Evolutionary conservation across 768 basidiomycete species (phyloP).

Genomic region (Crucibulum laeve): DNA sequence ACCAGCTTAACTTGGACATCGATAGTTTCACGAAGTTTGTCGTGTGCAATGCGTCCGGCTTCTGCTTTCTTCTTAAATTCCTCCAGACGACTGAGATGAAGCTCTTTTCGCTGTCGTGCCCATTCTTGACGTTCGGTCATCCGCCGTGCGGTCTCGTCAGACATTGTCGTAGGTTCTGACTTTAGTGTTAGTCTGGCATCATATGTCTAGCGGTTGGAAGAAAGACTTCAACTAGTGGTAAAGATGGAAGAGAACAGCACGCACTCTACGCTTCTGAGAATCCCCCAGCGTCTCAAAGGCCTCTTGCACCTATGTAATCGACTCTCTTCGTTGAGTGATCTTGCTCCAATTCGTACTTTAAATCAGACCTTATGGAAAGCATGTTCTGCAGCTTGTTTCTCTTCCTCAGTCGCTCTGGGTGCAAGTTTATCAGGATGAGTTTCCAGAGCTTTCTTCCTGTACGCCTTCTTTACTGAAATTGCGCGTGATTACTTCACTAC

Average conservation of each 20-base stretch:
- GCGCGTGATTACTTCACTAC: neutral
- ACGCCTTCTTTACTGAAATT: constrained; percentile 56
- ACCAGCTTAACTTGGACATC: constrained; percentile 31
- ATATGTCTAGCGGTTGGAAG: constrained; percentile 37
- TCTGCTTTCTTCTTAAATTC: constrained; percentile 30
- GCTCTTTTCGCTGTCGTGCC: constrained; percentile 44
- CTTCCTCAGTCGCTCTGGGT: constrained; percentile 42
- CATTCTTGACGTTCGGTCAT: constrained; percentile 50
- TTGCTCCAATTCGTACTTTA: too few species aligned
- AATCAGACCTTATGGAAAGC: constrained; percentile 55
- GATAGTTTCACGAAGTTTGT: constrained; percentile 1
- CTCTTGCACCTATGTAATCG: constrained; percentile 45
- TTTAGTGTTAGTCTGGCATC: constrained; percentile 34
- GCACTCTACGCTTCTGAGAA: constrained; percentile 48
- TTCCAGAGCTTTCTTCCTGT: constrained; percentile 61
- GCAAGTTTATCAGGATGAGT: constrained; percentile 74
- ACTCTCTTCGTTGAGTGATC: constrained; percentile 9
- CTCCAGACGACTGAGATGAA: constrained; percentile 46
- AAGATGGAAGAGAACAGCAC: constrained; percentile 7
- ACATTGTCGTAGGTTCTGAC: constrained; percentile 20
- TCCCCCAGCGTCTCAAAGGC: constrained; percentile 61
- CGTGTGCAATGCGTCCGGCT: neutral
- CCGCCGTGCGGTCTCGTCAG: constrained; percentile 35
- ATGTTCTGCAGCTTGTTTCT: constrained; percentile 49
- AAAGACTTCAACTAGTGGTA: neutral